Evolutionary conservation across 1,139 yeast genomes (phyloP).

Genomic region (Neolecta irregularis): DNA sequence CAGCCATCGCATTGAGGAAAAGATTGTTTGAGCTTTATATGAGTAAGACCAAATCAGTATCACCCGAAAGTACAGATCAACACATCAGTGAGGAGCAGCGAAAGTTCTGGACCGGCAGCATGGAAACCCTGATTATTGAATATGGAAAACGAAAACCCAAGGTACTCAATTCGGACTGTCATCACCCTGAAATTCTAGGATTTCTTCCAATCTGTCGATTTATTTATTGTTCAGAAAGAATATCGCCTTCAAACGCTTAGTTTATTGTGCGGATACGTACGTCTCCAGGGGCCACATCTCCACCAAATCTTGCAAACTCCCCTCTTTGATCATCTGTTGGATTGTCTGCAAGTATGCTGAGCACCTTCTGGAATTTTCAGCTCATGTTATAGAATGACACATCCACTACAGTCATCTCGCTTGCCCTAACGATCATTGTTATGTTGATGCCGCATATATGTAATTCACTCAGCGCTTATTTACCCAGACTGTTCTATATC

Average conservation of each 20-base stretch:
- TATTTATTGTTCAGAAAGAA: slow-evolving; percentile 3
- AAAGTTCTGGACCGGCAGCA: not conserved
- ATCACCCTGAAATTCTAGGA: not conserved
- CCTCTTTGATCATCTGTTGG: slow-evolving; percentile 6
- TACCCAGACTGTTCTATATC: slow-evolving; percentile 34
- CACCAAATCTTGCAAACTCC: slow-evolving; percentile 7
- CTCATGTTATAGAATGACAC: slow-evolving; percentile 27
- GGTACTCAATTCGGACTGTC: not conserved
- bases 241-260: slow-evolving; percentile 7
- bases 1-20: not conserved
- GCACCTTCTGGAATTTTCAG: not conserved
- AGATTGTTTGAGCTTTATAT: slow-evolving; percentile 1
- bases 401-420: slow-evolving; percentile 30
- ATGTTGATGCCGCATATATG: slow-evolving; percentile 44
- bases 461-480: slow-evolving; percentile 23
- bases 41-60: not conserved
- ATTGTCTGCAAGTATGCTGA: slow-evolving; percentile 1
- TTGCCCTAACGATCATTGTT: slow-evolving; percentile 32
- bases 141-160: slow-evolving; percentile 2
- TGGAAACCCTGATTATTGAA: slow-evolving; percentile 1
- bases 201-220: slow-evolving; percentile 1
- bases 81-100: not conserved
- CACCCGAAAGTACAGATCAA: not conserved
- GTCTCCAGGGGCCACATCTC: slow-evolving; percentile 8
- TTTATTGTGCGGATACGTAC: slow-evolving; percentile 2